A percentile compares a stretch with the other conserved stretches of the same genome.
Conservation (phyloP, 2,329 filamentous ascomycete species). For the Fusarium sp. region DNA sequence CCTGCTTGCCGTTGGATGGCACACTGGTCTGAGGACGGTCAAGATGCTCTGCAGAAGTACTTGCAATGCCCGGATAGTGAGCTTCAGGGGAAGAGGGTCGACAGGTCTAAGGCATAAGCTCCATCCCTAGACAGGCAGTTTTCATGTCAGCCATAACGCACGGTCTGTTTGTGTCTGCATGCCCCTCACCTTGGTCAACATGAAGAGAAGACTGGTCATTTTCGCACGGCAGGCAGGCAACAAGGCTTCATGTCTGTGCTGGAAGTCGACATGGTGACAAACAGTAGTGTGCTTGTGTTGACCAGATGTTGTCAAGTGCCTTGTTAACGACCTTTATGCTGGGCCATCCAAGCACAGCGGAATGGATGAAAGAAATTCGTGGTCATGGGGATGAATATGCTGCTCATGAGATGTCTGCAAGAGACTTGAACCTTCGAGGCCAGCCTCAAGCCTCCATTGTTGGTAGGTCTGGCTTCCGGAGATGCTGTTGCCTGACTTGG, state of each 20-base stretch:
- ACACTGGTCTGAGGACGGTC: background rate
- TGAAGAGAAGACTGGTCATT: background rate
- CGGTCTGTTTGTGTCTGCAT: background rate
- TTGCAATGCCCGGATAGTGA: background rate
- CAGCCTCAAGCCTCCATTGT: background rate
- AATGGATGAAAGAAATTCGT: background rate
- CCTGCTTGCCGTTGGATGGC: background rate
- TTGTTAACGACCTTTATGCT: background rate
- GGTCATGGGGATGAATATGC: background rate
- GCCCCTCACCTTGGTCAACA: background rate
- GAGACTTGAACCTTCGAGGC: constrained; percentile 4
- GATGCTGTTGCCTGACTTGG: background rate
- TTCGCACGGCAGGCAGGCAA: background rate
- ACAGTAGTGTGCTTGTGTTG: background rate
- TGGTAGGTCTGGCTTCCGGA: constrained; percentile 2
- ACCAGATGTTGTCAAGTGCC: background rate
- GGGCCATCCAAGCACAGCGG: background rate
- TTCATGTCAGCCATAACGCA: background rate
- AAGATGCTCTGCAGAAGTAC: background rate
- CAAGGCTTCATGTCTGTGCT: background rate
- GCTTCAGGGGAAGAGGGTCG: background rate
- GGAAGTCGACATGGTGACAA: background rate
- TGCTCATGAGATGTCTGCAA: background rate
- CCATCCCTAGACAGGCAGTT: background rate
- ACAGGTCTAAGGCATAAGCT: background rate